These are phyloP conservation scores for Phialocephala sp. DNA, from an alignment of 2,329 filamentous ascomycete species.

Conservation along the genomic window DNA sequence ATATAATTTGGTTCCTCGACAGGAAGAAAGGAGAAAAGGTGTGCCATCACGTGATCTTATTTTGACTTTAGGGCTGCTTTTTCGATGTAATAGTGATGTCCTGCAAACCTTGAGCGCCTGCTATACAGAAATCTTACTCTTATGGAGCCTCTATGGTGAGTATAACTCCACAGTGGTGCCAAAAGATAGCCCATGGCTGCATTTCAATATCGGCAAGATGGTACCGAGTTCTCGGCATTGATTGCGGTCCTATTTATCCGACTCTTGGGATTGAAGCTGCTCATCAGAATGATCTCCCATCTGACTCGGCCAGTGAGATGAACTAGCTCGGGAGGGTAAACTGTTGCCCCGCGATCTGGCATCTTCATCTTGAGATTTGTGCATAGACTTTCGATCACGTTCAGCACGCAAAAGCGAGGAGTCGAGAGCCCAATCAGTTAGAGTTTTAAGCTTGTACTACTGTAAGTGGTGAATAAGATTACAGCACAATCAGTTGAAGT, in stretches of 20 bases:
- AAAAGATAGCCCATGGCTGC: background rate
- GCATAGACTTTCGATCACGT: background rate
- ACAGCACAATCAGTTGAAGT: background rate
- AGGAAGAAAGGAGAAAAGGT: slow-evolving; percentile 29
- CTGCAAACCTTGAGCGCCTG: background rate
- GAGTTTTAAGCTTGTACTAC: background rate
- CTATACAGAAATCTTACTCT: background rate
- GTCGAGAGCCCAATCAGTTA: background rate
- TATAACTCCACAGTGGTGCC: background rate
- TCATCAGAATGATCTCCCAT: background rate
- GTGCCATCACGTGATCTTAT: slow-evolving; percentile 26
- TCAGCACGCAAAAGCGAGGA: background rate
- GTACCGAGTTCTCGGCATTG: slow-evolving; percentile 3
- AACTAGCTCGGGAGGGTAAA: background rate
- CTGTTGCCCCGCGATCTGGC: background rate
- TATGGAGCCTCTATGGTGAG: background rate
- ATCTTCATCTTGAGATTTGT: background rate
- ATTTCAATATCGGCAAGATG: background rate
- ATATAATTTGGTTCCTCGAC: slow-evolving; percentile 28
- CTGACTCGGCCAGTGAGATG: background rate
- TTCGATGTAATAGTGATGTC: background rate
- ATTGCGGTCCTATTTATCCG: background rate
- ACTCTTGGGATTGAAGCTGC: background rate
- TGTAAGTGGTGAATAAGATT: background rate
- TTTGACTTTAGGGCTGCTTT: background rate